A percentile compares a stretch with the other conserved stretches of the same genome.
Conservation (phyloP, 805 yeast species). For the Dipodascopsis uninucleata region DNA sequence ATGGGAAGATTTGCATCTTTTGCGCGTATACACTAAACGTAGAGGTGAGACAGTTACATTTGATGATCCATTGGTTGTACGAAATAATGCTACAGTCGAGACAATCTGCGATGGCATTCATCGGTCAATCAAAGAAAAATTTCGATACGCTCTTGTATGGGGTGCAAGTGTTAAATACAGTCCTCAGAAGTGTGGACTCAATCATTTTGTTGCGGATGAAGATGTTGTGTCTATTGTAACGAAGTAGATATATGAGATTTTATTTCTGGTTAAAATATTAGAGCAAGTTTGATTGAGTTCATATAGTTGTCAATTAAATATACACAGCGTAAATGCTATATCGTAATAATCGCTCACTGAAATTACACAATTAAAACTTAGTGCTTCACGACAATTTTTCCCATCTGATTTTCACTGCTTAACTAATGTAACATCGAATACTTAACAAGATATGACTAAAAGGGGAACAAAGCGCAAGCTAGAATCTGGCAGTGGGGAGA, state of each 20-base stretch:
- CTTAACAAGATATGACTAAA: no score
- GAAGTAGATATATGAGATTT: conserved; percentile 51
- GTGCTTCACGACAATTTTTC: no score
- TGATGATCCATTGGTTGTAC: conserved; percentile 84
- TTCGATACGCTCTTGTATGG: conserved; percentile 95
- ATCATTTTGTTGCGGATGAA: conserved; percentile 80
- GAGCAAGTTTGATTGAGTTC: no score
- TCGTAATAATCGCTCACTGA: no score
- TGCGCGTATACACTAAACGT: conserved; percentile 78
- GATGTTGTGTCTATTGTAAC: conserved; percentile 91
- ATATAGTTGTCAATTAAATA: no score
- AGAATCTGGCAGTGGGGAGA: no score
- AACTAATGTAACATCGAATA: no score
- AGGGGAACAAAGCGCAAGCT: no score
- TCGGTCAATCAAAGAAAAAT: conserved; percentile 84
- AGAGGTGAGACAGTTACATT: conserved; percentile 81
- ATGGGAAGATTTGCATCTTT: conserved; percentile 79
- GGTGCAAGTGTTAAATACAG: conserved; percentile 92
- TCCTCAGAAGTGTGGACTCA: conserved; percentile 93
- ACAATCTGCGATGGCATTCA: conserved; percentile 90
- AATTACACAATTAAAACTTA: no score
- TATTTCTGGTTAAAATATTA: no score
- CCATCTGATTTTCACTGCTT: no score
- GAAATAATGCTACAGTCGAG: conserved; percentile 72
- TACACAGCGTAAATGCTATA: no score